Evolutionary conservation across 345 rosid species (phyloP).

Genomic region (Eucalyptus regnans): DNA sequence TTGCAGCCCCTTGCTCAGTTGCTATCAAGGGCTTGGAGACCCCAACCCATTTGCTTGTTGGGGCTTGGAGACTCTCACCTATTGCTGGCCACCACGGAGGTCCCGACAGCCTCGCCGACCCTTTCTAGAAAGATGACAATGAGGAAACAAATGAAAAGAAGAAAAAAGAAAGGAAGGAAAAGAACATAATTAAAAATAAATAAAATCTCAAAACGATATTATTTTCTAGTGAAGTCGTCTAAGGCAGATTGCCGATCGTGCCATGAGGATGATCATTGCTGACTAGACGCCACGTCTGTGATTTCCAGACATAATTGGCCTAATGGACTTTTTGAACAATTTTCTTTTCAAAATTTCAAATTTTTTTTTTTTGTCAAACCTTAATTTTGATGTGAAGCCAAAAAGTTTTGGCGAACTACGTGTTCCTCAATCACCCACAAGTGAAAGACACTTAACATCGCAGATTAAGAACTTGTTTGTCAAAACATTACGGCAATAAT

Average conservation of each 20-base stretch:
- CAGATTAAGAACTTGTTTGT: not conserved
- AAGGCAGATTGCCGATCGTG: too few species aligned
- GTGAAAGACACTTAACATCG: not conserved
- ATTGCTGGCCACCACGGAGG: not conserved
- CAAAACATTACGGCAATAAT: not conserved
- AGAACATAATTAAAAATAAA: too few species aligned
- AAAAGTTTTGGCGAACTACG: not conserved
- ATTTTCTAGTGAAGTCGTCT: too few species aligned
- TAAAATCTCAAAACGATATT: not conserved
- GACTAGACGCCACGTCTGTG: accelerated
- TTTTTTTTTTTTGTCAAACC: not conserved
- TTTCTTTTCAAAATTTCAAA: not conserved
- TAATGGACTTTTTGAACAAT: not conserved
- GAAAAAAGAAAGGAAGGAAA: too few species aligned
- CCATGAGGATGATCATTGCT: too few species aligned
- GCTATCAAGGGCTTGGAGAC: not conserved
- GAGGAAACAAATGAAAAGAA: too few species aligned
- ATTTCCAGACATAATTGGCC: too few species aligned
- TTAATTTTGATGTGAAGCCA: not conserved
- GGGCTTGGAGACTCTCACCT: not conserved
- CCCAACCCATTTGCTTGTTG: not conserved
- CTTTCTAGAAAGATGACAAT: too few species aligned
- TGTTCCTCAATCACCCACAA: not conserved
- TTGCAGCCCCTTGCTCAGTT: not conserved
- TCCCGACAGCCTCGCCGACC: accelerated